These are phyloP conservation scores for Suillus hirtellus DNA, from an alignment of 768 basidiomycete genomes.

Conservation along the genomic window DNA sequence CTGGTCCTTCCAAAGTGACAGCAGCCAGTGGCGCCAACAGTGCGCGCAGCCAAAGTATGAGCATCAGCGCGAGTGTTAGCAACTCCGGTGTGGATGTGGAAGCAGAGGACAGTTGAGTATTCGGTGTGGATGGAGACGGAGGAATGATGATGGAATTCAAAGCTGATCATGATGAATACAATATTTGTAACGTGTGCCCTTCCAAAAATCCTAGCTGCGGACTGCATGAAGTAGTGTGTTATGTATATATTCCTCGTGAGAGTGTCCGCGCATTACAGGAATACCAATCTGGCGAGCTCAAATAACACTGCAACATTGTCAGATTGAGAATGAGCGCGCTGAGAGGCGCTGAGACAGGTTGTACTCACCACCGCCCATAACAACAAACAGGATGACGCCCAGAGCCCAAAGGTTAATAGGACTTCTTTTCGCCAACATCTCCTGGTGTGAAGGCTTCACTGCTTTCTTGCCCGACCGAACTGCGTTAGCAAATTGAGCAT, in stretches of 20 bases:
- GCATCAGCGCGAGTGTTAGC: conserved; percentile 52
- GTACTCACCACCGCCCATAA: conserved; percentile 74
- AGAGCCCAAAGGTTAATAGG: conserved; percentile 77
- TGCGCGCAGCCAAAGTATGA: conserved; percentile 59
- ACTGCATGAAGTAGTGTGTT: background rate
- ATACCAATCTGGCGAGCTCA: conserved; percentile 65
- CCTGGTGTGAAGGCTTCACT: conserved; percentile 68
- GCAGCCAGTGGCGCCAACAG: conserved; percentile 38
- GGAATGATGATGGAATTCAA: conserved; percentile 14
- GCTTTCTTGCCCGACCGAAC: conserved; percentile 77
- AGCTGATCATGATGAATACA: conserved; percentile 12
- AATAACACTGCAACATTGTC: conserved; percentile 57
- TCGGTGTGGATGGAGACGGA: conserved; percentile 6
- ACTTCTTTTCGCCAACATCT: conserved; percentile 67
- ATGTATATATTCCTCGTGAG: background rate
- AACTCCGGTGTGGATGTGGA: conserved; percentile 51
- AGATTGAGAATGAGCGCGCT: conserved; percentile 6
- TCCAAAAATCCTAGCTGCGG: background rate
- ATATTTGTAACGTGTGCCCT: conserved; percentile 3
- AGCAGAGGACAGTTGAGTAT: conserved; percentile 28
- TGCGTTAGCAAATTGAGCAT: conserved; percentile 76
- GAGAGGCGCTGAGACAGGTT: background rate
- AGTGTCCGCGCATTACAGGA: conserved; percentile 46
- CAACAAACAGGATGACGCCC: conserved; percentile 72
- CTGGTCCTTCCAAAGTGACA: conserved; percentile 25